Percentiles rank a stretch among this genome's conserved stretches.
Conservation (phyloP, 495 filamentous ascomycete species). For the Penicillium daleae region DNA sequence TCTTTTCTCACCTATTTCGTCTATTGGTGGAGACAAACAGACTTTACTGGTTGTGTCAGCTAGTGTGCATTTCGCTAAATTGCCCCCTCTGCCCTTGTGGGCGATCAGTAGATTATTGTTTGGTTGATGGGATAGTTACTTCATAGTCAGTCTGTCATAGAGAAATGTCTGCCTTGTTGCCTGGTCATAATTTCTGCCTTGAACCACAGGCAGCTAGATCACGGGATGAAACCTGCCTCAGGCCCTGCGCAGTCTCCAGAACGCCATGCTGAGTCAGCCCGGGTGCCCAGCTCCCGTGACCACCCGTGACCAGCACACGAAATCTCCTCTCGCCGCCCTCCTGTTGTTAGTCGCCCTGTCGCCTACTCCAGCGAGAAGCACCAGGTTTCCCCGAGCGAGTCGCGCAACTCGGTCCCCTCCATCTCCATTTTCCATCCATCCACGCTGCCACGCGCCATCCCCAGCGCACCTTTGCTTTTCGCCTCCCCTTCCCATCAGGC, state of each 20-base stretch:
- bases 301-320: constrained; percentile 30
- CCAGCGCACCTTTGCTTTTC: constrained; percentile 35
- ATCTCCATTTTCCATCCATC: constrained; percentile 51
- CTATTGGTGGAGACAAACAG: no score
- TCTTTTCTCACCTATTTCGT: no score
- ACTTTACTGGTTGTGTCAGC: not conserved
- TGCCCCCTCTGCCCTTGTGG: no score
- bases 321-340: constrained; percentile 41
- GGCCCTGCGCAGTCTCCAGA: constrained; percentile 1
- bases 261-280: not conserved
- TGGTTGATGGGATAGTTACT: no score
- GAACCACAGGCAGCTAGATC: not conserved
- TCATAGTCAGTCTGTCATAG: no score
- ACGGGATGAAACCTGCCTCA: constrained; percentile 12
- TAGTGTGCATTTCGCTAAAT: no score
- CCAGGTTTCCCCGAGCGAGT: constrained; percentile 51
- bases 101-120: no score
- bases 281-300: constrained; percentile 17
- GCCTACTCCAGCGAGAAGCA: constrained; percentile 44
- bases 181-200: not conserved
- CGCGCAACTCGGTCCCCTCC: constrained; percentile 51
- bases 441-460: constrained; percentile 41
- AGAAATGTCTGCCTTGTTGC: not conserved
- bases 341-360: constrained; percentile 43
- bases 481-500: constrained; percentile 21